Conservation (phyloP, 2,329 filamentous ascomycete species). For the Talaromyces pinophilus region DNA sequence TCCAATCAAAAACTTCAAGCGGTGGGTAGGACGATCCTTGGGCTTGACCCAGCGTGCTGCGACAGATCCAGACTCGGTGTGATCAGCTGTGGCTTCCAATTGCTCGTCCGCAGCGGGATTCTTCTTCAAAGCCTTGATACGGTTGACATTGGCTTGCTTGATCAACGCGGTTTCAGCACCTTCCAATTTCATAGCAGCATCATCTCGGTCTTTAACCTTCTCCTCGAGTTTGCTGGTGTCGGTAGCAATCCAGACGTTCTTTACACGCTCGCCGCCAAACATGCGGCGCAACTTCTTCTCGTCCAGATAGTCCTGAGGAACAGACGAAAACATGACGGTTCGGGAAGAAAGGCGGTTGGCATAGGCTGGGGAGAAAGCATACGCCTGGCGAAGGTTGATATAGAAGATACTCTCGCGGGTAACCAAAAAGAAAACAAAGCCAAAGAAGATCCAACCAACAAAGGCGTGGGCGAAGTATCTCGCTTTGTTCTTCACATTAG, state of each 20-base stretch:
- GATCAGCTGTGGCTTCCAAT: constrained; percentile 43
- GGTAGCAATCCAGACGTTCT: constrained; percentile 79
- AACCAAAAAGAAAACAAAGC: constrained; percentile 85
- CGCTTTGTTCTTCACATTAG: constrained; percentile 67
- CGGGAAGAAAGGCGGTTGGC: constrained; percentile 83
- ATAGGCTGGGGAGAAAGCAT: constrained; percentile 81
- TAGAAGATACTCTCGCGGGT: constrained; percentile 88
- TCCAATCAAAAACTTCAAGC: constrained; percentile 69
- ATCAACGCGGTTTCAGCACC: constrained; percentile 84
- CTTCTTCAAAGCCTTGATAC: constrained; percentile 68
- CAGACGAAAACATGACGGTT: constrained; percentile 84
- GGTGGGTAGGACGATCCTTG: constrained; percentile 76
- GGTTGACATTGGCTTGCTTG: constrained; percentile 71
- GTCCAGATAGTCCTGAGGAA: constrained; percentile 75
- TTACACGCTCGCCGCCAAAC: constrained; percentile 75
- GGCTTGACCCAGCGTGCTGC: constrained; percentile 73
- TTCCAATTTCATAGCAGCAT: constrained; percentile 78
- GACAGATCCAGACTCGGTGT: constrained; percentile 68
- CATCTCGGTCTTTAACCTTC: constrained; percentile 77
- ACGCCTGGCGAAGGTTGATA: constrained; percentile 90
- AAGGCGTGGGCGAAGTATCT: constrained; percentile 81
- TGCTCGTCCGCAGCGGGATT: constrained; percentile 47
- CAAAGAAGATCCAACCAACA: constrained; percentile 78
- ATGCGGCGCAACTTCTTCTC: constrained; percentile 74
- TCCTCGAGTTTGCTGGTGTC: constrained; percentile 77